Percentiles rank a stretch among this genome's conserved stretches.
These are phyloP conservation scores for Planoprotostelium fungivorum DNA, from an alignment of 78 protist species.

Conservation along the genomic window DNA sequence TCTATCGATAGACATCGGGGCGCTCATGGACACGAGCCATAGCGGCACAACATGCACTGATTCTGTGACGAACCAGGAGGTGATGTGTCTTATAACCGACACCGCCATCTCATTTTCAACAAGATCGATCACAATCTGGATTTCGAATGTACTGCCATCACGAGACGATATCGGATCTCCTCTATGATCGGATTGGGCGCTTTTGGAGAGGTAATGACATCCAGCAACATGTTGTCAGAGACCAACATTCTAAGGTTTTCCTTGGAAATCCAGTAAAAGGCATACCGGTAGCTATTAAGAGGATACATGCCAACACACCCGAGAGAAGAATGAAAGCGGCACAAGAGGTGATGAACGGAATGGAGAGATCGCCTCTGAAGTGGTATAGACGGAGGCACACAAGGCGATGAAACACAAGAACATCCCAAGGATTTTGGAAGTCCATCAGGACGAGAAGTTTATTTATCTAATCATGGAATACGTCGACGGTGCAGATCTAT, in stretches of 20 bases:
- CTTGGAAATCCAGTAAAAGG: not conserved
- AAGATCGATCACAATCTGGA: not conserved
- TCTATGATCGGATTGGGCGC: not conserved
- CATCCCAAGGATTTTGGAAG: not conserved
- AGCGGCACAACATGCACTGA: not conserved
- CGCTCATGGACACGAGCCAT: too few species aligned
- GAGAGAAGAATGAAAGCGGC: not conserved
- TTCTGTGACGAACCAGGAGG: not conserved
- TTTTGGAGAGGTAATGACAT: not conserved
- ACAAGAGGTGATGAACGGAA: not conserved
- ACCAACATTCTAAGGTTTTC: not conserved
- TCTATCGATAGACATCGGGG: too few species aligned
- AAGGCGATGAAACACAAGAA: not conserved
- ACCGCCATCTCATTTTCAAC: not conserved
- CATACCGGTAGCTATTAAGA: not conserved
- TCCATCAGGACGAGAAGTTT: not conserved
- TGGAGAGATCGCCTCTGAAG: too few species aligned
- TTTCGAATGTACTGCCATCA: not conserved
- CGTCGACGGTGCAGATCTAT: not conserved
- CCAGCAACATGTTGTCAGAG: not conserved
- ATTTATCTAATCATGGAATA: not conserved
- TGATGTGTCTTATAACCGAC: not conserved
- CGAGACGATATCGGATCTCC: not conserved
- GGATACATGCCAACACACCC: not conserved
- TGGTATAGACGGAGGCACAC: not conserved